These are phyloP conservation scores for Fusarium sulawesiense DNA, from an alignment of 2,329 filamentous ascomycete species.

Conservation along the genomic window DNA sequence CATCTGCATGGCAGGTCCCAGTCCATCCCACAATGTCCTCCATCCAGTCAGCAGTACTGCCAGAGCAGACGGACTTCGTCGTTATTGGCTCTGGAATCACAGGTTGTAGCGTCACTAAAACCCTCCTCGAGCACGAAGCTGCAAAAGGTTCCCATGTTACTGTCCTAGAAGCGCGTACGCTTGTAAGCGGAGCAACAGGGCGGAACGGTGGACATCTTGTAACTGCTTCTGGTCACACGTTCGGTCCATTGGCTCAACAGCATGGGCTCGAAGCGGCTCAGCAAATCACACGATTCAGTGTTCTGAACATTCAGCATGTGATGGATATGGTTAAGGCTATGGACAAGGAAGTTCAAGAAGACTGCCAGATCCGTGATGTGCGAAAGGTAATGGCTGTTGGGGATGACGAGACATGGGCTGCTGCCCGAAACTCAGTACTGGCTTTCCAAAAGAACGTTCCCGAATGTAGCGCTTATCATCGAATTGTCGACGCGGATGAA, in stretches of 20 bases:
- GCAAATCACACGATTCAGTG: slow-evolving; percentile 31
- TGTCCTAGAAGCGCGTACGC: slow-evolving; percentile 46
- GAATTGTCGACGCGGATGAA: background rate
- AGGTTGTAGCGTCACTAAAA: slow-evolving; percentile 45
- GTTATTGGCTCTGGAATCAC: slow-evolving; percentile 50
- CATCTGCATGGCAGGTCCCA: slow-evolving; percentile 45
- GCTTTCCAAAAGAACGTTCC: background rate
- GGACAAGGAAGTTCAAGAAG: background rate
- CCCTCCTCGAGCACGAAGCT: slow-evolving; percentile 36
- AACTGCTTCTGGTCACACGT: slow-evolving; percentile 42
- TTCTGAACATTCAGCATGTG: slow-evolving; percentile 6
- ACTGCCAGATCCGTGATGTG: slow-evolving; percentile 7
- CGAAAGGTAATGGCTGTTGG: slow-evolving; percentile 16
- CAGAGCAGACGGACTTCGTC: slow-evolving; percentile 36
- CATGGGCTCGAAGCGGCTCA: slow-evolving; percentile 10
- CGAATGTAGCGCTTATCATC: background rate
- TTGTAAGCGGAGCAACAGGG: slow-evolving; percentile 48
- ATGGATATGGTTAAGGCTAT: slow-evolving; percentile 3
- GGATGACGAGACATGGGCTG: slow-evolving; percentile 1
- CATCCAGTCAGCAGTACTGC: slow-evolving; percentile 39
- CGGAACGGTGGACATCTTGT: slow-evolving; percentile 48
- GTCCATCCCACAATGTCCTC: slow-evolving; percentile 38
- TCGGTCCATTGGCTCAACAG: slow-evolving; percentile 38
- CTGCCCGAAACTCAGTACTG: background rate
- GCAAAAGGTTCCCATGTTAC: slow-evolving; percentile 20